Base-by-base conservation (phyloP, 352 stramenopile genomes). In the Phytophthora pistaciae region DNA sequence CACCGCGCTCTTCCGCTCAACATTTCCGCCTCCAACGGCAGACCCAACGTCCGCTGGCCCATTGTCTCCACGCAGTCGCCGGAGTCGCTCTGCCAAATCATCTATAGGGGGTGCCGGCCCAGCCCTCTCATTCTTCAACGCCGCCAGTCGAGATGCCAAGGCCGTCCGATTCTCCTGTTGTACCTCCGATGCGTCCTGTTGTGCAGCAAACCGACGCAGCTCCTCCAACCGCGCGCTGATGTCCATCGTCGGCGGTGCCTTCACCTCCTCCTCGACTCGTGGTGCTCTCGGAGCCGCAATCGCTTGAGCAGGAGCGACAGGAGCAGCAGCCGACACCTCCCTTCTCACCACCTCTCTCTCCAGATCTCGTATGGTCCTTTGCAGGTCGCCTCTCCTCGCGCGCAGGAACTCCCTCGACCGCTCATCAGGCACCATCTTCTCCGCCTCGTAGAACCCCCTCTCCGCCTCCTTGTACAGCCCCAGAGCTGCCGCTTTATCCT, bases 111-210 rank as follows among this genome's bases (percentile, higher is more conserved):
- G 61, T n/a, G 74, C 53, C 18, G 55, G 75, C 3, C 62, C 53
- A 3, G 56, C 57, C 31, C 67, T 65, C 57, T 88, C 80, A 40
- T 81, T 85, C 20, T 80, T 74, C 52, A 93, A 66, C n/a, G 83
- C 80, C 23, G 82, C 80, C 13, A 93, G 73, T 3, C 84, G 76
- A 52, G 80, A 50, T 1, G 68, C 57, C 42, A 91, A 60, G 40
- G 82, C 53, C 6, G 62, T 72, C 2, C 21, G 23, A 25, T 79
- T 64, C 23, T 62, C 50, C 29, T 55, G 44, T 31, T 55, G 38
- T n/a, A 53, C 55, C 2, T 64, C 14, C 20, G 13, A 33, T 16
- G 27, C 38, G 1, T 80, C 69, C 27, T 78, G 60, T 11, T 77
- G 56, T 2, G 59, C 64, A 2, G 73, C 82, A 73, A 87, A 89